A percentile compares a stretch with the other conserved stretches of the same genome.
These are phyloP conservation scores for Plasmodium billcollinsi DNA, from an alignment of 169 alveolate genomes.

Conservation along the genomic window DNA sequence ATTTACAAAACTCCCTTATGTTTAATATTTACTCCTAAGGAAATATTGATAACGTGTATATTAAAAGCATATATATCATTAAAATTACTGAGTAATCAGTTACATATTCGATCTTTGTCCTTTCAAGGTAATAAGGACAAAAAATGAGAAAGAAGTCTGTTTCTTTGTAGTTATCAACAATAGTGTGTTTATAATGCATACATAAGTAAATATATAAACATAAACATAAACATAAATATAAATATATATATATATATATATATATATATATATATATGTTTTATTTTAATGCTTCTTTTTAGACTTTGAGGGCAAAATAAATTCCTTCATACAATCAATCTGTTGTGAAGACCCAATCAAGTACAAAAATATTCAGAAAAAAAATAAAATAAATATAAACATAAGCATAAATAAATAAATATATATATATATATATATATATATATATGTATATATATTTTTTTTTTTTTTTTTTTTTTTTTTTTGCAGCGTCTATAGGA, in stretches of 20 bases:
- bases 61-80: slow-evolving; percentile 28
- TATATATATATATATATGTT: neutral
- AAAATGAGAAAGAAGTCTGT: neutral
- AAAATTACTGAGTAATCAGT: slow-evolving; percentile 11
- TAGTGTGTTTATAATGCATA: too few species aligned
- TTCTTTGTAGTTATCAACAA: too few species aligned
- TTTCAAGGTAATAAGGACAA: slow-evolving; percentile 17
- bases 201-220: too few species aligned
- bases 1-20: slow-evolving; percentile 52
- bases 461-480: slow-evolving; percentile 2
- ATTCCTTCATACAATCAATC: slow-evolving; percentile 2
- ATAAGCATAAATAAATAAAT: neutral
- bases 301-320: slow-evolving; percentile 45
- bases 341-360: slow-evolving; percentile 37
- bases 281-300: neutral
- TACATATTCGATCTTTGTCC: slow-evolving; percentile 1
- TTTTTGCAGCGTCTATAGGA: slow-evolving; percentile 19
- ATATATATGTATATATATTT: neutral
- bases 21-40: slow-evolving; percentile 40
- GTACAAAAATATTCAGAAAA: neutral
- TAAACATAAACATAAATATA: neutral
- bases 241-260: neutral
- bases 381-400: neutral
- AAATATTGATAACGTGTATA: slow-evolving; percentile 38
- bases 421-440: neutral